Evolutionary conservation across 2,329 filamentous ascomycete genomes (phyloP).

Genomic region (Aspergillus glaucus): DNA sequence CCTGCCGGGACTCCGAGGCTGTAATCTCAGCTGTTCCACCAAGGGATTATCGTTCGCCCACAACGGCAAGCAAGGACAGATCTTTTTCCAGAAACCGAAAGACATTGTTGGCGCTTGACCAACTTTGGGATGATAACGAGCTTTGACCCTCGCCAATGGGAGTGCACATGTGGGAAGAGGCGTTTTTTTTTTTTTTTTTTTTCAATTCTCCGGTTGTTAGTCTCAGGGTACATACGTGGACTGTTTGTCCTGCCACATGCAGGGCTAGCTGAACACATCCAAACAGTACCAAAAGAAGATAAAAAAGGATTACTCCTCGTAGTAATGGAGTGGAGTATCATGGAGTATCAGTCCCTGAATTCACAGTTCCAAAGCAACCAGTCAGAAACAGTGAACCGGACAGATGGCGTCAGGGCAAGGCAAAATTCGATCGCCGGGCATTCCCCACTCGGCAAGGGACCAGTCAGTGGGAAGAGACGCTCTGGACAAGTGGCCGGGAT

Average conservation of each 20-base stretch:
- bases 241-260: too few species aligned
- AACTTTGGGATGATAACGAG: slow-evolving; percentile 2
- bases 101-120: slow-evolving; percentile 4
- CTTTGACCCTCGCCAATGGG: slow-evolving; percentile 1
- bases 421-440: slow-evolving; percentile 25
- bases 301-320: neutral
- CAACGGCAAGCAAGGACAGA: slow-evolving; percentile 3
- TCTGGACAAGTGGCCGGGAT: slow-evolving; percentile 24
- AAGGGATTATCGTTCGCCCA: neutral
- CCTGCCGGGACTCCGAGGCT: neutral
- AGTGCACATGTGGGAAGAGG: neutral
- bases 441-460: slow-evolving; percentile 33
- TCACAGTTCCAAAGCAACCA: neutral
- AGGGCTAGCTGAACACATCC: neutral
- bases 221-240: too few species aligned
- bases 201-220: neutral
- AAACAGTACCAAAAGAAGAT: neutral
- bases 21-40: neutral
- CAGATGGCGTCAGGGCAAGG: slow-evolving; percentile 23
- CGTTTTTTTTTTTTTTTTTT: too few species aligned
- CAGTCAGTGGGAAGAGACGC: slow-evolving; percentile 15
- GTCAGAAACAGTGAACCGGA: slow-evolving; percentile 11
- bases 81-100: slow-evolving; percentile 15
- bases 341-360: slow-evolving; percentile 1
- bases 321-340: too few species aligned